A percentile compares a stretch with the other conserved stretches of the same genome.
These are phyloP conservation scores for Fragosphaeria purpurea DNA, from an alignment of 2,329 filamentous ascomycete genomes.

Conservation along the genomic window DNA sequence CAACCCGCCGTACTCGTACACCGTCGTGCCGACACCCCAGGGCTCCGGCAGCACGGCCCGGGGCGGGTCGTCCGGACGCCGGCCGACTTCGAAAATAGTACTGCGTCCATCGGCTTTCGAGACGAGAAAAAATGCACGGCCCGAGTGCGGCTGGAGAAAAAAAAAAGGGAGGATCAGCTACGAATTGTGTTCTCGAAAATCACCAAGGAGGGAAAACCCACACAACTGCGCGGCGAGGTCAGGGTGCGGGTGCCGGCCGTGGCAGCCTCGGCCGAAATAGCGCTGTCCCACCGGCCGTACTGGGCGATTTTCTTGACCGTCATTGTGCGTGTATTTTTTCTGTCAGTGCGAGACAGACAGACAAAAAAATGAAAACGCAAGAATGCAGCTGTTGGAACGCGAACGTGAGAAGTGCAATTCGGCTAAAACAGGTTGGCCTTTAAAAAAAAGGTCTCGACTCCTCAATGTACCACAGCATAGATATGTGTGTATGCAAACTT, in stretches of 20 bases:
- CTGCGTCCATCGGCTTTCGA: constrained; percentile 29
- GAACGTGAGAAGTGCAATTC: too few relatives aligned
- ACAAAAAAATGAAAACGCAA: too few relatives aligned
- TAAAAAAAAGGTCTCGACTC: too few relatives aligned
- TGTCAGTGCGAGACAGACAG: too few relatives aligned
- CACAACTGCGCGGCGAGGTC: constrained; percentile 26
- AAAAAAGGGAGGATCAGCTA: not conserved
- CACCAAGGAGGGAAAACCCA: constrained; percentile 11
- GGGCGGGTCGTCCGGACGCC: constrained; percentile 13
- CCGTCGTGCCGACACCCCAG: constrained; percentile 32
- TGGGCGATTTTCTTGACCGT: constrained; percentile 17
- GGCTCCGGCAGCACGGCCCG: constrained; percentile 31
- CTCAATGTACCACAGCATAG: too few relatives aligned
- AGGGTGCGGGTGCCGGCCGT: constrained; percentile 25
- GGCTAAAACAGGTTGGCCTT: too few relatives aligned
- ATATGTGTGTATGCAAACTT: too few relatives aligned
- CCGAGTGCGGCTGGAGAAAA: constrained; percentile 17
- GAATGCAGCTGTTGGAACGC: too few relatives aligned
- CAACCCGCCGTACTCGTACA: constrained; percentile 45
- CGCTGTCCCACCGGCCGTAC: constrained; percentile 31
- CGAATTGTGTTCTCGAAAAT: not conserved
- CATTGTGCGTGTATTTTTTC: not conserved
- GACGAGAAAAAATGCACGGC: constrained; percentile 29
- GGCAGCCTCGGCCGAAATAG: constrained; percentile 27
- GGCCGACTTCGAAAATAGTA: constrained; percentile 32